phyloP scores from a whole-genome alignment of 495 filamentous ascomycete genomes.

The Corynascus novoguineensis region DNA sequence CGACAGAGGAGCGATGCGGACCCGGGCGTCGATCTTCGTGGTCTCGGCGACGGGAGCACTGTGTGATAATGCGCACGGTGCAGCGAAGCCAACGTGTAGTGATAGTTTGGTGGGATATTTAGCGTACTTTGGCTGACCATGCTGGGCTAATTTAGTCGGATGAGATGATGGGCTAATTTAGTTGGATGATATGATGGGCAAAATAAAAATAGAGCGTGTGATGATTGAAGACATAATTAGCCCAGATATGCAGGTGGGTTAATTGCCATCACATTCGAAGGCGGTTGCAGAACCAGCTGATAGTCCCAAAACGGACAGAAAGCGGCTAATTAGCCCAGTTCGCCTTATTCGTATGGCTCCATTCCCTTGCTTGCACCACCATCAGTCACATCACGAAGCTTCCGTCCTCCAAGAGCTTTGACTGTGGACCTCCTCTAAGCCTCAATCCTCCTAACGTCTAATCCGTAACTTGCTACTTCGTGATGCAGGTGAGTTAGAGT shows the following conservation, averaged over 20 bases:
- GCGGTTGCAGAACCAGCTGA: not conserved
- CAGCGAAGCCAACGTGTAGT: too few species aligned
- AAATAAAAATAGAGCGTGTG: slow-evolving; percentile 20
- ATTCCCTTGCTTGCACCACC: not conserved
- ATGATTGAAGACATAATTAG: slow-evolving; percentile 28
- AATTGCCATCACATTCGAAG: slow-evolving; percentile 21
- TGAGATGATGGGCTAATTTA: slow-evolving; percentile 19
- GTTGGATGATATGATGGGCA: slow-evolving; percentile 9
- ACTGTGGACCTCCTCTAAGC: not conserved
- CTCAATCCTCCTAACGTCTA: not conserved
- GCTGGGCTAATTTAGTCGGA: not conserved
- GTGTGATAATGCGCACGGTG: too few species aligned
- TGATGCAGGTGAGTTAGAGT: not conserved
- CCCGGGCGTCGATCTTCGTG: slow-evolving; percentile 13
- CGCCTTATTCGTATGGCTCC: not conserved
- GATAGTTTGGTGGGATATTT: too few species aligned
- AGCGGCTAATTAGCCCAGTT: slow-evolving; percentile 34
- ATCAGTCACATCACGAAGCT: not conserved
- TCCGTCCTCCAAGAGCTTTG: not conserved
- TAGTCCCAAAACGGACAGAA: slow-evolving; percentile 15
- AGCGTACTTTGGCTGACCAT: too few species aligned
- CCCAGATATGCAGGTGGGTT: slow-evolving; percentile 13
- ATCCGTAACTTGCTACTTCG: too few species aligned
- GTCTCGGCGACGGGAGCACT: slow-evolving; percentile 16
- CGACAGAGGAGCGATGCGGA: not conserved